Conservation (phyloP, 306 rosid species). For the Mimosa pudica region DNA sequence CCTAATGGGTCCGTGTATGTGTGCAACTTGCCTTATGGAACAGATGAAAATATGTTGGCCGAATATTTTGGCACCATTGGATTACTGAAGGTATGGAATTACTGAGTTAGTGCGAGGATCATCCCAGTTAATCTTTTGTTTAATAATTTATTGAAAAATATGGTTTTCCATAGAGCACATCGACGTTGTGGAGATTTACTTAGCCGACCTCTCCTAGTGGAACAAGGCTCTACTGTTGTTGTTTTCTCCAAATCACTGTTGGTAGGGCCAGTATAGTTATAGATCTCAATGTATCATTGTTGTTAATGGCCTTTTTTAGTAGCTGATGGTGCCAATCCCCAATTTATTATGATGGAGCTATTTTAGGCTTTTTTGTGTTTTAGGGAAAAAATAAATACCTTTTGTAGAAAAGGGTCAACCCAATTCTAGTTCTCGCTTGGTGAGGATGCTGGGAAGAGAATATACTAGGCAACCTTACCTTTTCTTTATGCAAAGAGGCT, state of each 20-base stretch:
- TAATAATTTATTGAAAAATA: too few relatives aligned
- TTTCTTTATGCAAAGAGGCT: too few relatives aligned
- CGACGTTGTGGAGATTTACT: too few relatives aligned
- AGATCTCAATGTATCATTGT: background rate
- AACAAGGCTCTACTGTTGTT: background rate
- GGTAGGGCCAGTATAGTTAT: background rate
- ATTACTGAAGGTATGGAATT: constrained; percentile 70
- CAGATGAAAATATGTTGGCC: constrained; percentile 86
- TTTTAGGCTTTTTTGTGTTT: background rate
- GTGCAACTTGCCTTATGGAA: constrained; percentile 91
- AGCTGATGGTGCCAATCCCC: background rate
- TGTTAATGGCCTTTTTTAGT: background rate
- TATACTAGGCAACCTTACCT: too few relatives aligned
- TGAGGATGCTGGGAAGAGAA: too few relatives aligned
- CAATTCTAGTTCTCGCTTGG: too few relatives aligned
- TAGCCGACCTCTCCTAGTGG: too few relatives aligned
- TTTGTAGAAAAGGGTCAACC: background rate
- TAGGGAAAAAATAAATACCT: background rate
- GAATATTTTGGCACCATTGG: constrained; percentile 96
- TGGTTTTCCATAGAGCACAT: too few relatives aligned
- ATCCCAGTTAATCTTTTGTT: constrained; percentile 1
- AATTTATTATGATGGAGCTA: background rate
- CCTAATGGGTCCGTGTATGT: constrained; percentile 86
- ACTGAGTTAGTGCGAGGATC: constrained; percentile 24
- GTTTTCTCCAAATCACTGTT: background rate